A percentile compares a stretch with the other conserved stretches of the same genome.
Evolutionary conservation across 2,329 filamentous ascomycete species (phyloP).

Genomic region (Fonsecaea multimorphosa): DNA sequence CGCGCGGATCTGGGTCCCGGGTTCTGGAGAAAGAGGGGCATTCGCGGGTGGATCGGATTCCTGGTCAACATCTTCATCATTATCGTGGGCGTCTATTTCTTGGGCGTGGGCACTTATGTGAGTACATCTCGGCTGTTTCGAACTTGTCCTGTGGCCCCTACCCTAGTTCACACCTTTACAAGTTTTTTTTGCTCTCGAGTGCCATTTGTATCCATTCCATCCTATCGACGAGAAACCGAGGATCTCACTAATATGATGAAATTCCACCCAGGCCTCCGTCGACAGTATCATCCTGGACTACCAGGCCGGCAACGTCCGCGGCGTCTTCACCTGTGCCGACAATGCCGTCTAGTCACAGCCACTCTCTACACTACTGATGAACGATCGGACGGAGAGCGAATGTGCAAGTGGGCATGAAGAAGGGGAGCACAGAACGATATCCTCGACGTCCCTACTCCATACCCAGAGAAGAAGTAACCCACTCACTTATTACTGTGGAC

Average conservation of each 20-base stretch:
- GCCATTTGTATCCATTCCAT: background rate
- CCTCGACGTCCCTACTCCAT: background rate
- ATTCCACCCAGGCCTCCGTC: constrained; percentile 47
- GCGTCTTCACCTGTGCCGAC: constrained; percentile 74
- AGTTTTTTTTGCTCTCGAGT: no score
- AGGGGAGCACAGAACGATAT: background rate
- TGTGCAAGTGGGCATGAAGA: background rate
- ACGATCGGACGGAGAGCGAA: background rate
- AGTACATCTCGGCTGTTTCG: no score
- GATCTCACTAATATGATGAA: constrained; percentile 6
- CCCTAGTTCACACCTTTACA: no score
- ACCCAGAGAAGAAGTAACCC: no score
- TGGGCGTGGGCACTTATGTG: constrained; percentile 79
- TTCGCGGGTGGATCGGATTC: constrained; percentile 51
- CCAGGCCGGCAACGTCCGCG: constrained; percentile 65
- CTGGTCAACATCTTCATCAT: constrained; percentile 75
- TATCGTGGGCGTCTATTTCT: constrained; percentile 76
- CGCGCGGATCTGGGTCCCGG: constrained; percentile 48
- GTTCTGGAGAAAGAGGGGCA: constrained; percentile 50
- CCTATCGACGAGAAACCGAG: background rate
- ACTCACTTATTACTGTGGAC: no score
- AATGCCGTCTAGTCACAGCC: constrained; percentile 38
- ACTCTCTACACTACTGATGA: background rate
- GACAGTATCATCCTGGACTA: constrained; percentile 70
- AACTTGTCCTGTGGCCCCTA: no score